These are phyloP conservation scores for Lachancea cidri DNA, from an alignment of 805 yeast species.

Conservation along the genomic window DNA sequence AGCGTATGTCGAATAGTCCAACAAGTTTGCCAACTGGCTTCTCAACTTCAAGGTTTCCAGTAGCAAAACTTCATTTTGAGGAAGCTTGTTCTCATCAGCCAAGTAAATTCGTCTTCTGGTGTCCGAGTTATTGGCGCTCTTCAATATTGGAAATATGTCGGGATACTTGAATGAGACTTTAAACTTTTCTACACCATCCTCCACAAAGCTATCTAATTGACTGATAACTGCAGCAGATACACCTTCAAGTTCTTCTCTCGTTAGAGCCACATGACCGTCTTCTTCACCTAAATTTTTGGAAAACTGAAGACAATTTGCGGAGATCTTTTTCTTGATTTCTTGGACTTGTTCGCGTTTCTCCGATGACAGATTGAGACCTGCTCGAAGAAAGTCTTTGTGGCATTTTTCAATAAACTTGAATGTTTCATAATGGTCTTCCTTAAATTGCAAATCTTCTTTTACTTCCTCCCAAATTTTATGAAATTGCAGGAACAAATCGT, in stretches of 20 bases:
- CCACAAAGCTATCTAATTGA: conserved; percentile 45
- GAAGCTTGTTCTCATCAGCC: conserved; percentile 64
- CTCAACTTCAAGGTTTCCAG: conserved; percentile 57
- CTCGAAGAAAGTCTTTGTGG: conserved; percentile 53
- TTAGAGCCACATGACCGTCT: conserved; percentile 53
- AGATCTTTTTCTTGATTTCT: conserved; percentile 52
- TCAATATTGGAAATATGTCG: conserved; percentile 70
- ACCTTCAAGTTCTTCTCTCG: conserved; percentile 64
- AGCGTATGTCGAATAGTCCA: conserved; percentile 67
- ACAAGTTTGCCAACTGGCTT: conserved; percentile 51
- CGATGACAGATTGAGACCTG: conserved; percentile 59
- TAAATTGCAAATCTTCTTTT: conserved; percentile 28
- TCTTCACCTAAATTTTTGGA: conserved; percentile 68
- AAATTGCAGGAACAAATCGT: conserved; percentile 58
- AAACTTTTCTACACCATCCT: conserved; percentile 37
- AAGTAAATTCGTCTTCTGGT: conserved; percentile 63
- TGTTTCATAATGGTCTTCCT: conserved; percentile 44
- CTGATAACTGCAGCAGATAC: conserved; percentile 61
- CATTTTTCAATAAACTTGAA: conserved; percentile 52
- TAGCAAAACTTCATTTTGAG: conserved; percentile 58
- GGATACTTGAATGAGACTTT: conserved; percentile 82
- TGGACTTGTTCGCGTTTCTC: conserved; percentile 53
- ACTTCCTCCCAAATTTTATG: conserved; percentile 44
- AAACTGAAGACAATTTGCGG: conserved; percentile 52
- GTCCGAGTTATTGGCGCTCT: conserved; percentile 56